Conservation (phyloP, 2,329 filamentous ascomycete genomes). For the Alternaria gansuensis region DNA sequence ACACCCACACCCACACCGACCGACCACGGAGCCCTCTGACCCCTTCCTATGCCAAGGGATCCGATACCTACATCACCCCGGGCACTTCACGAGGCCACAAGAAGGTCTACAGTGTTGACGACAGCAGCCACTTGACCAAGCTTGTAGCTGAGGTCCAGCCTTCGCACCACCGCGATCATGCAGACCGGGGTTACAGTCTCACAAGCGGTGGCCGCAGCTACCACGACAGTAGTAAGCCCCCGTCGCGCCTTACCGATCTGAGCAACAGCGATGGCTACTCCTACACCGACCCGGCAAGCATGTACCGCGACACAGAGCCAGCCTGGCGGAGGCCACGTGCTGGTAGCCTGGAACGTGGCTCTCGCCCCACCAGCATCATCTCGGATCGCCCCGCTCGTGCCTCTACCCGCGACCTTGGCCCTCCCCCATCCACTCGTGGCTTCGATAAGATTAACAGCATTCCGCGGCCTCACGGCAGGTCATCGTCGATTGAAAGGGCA, state of each 20-base stretch:
- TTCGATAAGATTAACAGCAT: conserved; percentile 71
- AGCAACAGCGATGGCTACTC: conserved; percentile 58
- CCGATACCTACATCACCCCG: conserved; percentile 52
- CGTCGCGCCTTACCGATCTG: conserved; percentile 45
- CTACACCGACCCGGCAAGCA: conserved; percentile 61
- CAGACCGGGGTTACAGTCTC: conserved; percentile 35
- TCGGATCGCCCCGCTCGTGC: conserved; percentile 50
- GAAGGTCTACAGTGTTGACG: conserved; percentile 61
- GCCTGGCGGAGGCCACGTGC: conserved; percentile 56
- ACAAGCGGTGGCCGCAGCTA: conserved; percentile 48
- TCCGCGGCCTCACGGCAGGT: conserved; percentile 35
- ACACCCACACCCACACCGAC: conserved; percentile 36
- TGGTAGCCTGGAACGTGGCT: conserved; percentile 58
- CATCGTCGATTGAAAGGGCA: conserved; percentile 46
- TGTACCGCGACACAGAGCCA: conserved; percentile 62
- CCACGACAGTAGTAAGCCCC: conserved; percentile 38
- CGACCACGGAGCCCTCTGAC: conserved; percentile 56
- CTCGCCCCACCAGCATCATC: conserved; percentile 58
- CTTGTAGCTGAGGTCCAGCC: conserved; percentile 52
- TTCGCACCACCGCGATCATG: conserved; percentile 38
- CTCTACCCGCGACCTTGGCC: conserved; percentile 55
- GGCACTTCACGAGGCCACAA: conserved; percentile 51
- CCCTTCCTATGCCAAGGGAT: conserved; percentile 46
- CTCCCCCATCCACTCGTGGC: conserved; percentile 74
- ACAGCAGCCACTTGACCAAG: conserved; percentile 52